Conservation (phyloP, 1,284 basidiomycete genomes). For the Cutaneotrichosporon cutaneum region DNA sequence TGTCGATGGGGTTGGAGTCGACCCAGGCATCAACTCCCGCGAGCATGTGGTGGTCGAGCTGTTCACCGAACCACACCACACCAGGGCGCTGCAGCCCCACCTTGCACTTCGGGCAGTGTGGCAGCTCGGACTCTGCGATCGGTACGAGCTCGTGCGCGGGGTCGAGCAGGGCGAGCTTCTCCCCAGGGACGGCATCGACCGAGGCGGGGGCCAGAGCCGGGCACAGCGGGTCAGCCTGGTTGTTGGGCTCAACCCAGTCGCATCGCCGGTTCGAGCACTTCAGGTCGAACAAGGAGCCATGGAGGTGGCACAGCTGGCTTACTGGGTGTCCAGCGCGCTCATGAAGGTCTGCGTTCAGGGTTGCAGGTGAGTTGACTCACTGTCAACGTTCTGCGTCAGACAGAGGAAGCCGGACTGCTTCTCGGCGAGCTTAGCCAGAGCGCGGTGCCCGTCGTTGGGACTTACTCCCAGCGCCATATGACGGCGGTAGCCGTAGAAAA, state of each 20-base stretch:
- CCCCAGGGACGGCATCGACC: neutral
- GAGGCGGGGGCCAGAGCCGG: slow-evolving; percentile 14
- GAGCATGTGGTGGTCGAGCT: slow-evolving; percentile 17
- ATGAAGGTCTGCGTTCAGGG: slow-evolving; percentile 15
- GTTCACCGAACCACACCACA: slow-evolving; percentile 25
- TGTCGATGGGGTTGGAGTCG: slow-evolving; percentile 13
- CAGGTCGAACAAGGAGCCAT: slow-evolving; percentile 20
- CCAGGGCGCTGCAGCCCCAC: slow-evolving; percentile 15
- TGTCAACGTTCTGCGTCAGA: slow-evolving; percentile 23
- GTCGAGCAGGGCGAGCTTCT: slow-evolving; percentile 13
- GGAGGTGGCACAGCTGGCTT: slow-evolving; percentile 14
- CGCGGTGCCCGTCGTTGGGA: slow-evolving; percentile 17
- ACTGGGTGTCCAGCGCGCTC: slow-evolving; percentile 18
- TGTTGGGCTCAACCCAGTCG: slow-evolving; percentile 4
- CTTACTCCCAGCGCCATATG: slow-evolving; percentile 13
- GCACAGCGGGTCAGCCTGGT: slow-evolving; percentile 13
- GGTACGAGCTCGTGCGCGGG: neutral
- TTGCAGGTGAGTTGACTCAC: slow-evolving; percentile 4
- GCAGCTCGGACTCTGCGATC: slow-evolving; percentile 9
- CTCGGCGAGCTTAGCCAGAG: slow-evolving; percentile 12
- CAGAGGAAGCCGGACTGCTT: slow-evolving; percentile 10
- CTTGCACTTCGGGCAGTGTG: slow-evolving; percentile 12
- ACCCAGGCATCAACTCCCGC: slow-evolving; percentile 16
- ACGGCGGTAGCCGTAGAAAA: slow-evolving; percentile 21
- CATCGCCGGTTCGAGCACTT: slow-evolving; percentile 13